Evolutionary conservation across 164 flowering plant genomes (phyloP), one percentile per base, ranked within the genome.

Genomic region (Akebia trifoliata): DNA sequence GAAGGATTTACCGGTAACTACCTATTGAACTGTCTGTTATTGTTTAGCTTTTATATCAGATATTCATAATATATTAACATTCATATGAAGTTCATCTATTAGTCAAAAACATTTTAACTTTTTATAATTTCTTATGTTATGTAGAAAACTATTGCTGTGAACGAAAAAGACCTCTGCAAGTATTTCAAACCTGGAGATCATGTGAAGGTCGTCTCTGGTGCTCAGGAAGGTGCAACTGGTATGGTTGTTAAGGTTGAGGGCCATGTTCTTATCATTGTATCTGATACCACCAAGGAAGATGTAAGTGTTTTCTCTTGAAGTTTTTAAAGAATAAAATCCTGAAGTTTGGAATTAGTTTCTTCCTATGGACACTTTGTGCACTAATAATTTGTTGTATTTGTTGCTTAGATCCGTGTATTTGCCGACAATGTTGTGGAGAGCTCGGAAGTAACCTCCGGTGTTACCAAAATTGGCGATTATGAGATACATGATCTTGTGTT

Each of bases 401-500:
- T 50, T 66, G 42, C 59, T 22, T 59, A 93, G 98, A 77, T 90
- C 36, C 94, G 84, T 56, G 96, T 93, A 21, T 93, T 90, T 76
- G 85, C 97, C 24, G 97, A 90, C 72, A 75, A 93, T 83, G 96
- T 93, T 60, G 96, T 81, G 57, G 92, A 84, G 74, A 94, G 99
- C 70, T 88, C 99, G 54, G 99, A 90, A 75, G 93, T 90, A 50
- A 86, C 99, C 26, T 69, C 99, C 51, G 97, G 99, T 35, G 60
- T 87, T 24, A 88, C 93, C 25, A 81, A 72, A 70, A 78, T 94
- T 65, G 99, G 99, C 14, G 96, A 86, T n/a, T 94, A 84, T 68
- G 99, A 94, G 74, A 81, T 94, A 36, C 99, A 84, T 63, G 99
- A 94, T 74, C 96, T 94, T 65, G 96, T 94, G 53, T 66, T 80